phyloP scores from a whole-genome alignment of 306 rosid genomes.

The Prunus armeniaca region DNA sequence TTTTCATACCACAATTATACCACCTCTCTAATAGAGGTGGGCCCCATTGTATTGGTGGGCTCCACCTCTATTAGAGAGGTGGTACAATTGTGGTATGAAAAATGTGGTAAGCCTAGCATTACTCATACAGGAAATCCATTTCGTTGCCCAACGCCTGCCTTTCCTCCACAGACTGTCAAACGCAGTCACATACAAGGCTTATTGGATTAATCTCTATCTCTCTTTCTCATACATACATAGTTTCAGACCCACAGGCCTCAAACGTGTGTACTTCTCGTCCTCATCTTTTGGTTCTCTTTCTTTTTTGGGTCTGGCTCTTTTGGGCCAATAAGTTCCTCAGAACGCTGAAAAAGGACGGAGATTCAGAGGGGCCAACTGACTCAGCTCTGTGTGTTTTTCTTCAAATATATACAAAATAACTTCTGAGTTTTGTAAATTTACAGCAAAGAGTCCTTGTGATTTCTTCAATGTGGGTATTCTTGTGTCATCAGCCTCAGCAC shows the following conservation, averaged over 20 bases:
- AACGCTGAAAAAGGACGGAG: not conserved
- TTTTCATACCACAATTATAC: no score
- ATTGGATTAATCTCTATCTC: conserved; percentile 2
- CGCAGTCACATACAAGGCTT: not conserved
- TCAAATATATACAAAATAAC: conserved; percentile 14
- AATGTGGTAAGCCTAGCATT: no score
- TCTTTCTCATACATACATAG: not conserved
- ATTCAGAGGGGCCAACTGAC: not conserved
- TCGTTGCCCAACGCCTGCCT: not conserved
- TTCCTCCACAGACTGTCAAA: conserved; percentile 22
- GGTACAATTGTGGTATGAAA: no score
- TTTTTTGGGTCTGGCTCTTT: conserved; percentile 18
- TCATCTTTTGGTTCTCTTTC: conserved; percentile 17
- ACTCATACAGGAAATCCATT: conserved; percentile 4
- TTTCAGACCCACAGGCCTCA: conserved; percentile 15
- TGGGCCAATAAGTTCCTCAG: conserved; percentile 14
- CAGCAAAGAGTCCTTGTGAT: conserved; percentile 25
- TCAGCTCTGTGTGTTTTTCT: conserved; percentile 6
- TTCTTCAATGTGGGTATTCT: conserved; percentile 37
- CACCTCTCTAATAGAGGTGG: no score
- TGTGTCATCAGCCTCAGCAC: conserved; percentile 43
- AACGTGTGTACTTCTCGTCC: conserved; percentile 62
- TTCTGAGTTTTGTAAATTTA: conserved; percentile 20
- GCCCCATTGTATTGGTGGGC: no score
- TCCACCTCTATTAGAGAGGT: no score